A percentile compares a stretch with the other conserved stretches of the same genome.
phyloP scores from a whole-genome alignment of 176 grass and related monocot species.

The Phragmites australis region DNA sequence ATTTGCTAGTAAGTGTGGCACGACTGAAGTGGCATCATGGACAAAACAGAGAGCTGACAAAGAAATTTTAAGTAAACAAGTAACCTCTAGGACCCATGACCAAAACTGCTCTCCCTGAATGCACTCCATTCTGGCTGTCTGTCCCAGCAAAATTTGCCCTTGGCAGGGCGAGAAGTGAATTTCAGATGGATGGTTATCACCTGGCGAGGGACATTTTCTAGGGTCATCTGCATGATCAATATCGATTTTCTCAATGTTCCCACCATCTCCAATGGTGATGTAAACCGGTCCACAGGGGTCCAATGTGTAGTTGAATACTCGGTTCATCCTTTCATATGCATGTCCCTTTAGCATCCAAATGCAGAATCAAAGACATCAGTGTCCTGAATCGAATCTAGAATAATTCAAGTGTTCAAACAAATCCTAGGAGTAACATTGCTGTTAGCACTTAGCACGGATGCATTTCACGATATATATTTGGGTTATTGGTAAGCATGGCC shows the following conservation, averaged over 20 bases:
- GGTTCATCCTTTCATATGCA: constrained; percentile 88
- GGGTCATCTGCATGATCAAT: constrained; percentile 75
- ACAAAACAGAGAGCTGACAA: not conserved
- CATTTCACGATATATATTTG: no score
- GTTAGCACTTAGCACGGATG: no score
- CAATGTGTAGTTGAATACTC: constrained; percentile 81
- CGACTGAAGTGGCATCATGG: not conserved
- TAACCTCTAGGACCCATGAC: constrained; percentile 92
- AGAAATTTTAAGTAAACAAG: not conserved
- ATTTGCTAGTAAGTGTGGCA: not conserved
- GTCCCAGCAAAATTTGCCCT: constrained; percentile 89
- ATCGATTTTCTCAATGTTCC: constrained; percentile 81
- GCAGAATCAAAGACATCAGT: not conserved
- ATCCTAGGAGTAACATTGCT: no score
- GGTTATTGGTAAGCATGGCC: no score
- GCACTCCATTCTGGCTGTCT: constrained; percentile 86
- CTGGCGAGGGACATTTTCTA: constrained; percentile 64
- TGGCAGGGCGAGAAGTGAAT: constrained; percentile 73
- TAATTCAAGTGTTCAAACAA: no score
- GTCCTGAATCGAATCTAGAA: not conserved
- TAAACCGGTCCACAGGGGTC: constrained; percentile 77
- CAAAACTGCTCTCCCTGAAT: constrained; percentile 91
- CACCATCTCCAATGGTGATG: constrained; percentile 84
- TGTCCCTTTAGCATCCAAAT: constrained; percentile 58
- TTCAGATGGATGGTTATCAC: constrained; percentile 73